A percentile compares a stretch with the other conserved stretches of the same genome.
Evolutionary conservation across 2,329 filamentous ascomycete genomes (phyloP).

Genomic region (Fusarium sarcochroum): DNA sequence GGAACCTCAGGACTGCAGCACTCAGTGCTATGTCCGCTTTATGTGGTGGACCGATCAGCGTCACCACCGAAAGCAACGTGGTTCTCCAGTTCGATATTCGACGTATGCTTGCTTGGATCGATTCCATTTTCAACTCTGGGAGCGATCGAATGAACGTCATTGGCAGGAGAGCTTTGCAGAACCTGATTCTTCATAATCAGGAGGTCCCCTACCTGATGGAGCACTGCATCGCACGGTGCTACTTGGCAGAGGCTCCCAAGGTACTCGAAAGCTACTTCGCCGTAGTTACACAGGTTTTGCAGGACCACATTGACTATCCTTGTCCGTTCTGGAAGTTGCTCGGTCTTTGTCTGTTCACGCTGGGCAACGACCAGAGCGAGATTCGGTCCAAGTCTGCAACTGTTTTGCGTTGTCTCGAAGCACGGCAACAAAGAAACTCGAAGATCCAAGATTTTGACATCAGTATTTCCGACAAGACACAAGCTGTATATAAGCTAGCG

Average conservation of each 20-base stretch:
- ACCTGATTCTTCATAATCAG: constrained; percentile 90
- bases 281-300: constrained; percentile 88
- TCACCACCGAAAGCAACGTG: constrained; percentile 90
- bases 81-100: constrained; percentile 91
- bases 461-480: constrained; percentile 98
- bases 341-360: constrained; percentile 88
- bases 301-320: constrained; percentile 85
- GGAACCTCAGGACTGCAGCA: constrained; percentile 89
- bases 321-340: constrained; percentile 92
- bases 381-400: constrained; percentile 90
- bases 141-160: constrained; percentile 95
- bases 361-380: constrained; percentile 91
- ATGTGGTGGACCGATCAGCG: constrained; percentile 87
- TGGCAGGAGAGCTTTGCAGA: constrained; percentile 88
- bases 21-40: constrained; percentile 95
- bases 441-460: constrained; percentile 98
- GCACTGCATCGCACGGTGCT: constrained; percentile 92
- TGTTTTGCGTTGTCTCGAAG: constrained; percentile 84
- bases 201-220: constrained; percentile 89
- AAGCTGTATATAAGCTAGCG: constrained; percentile 96
- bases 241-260: constrained; percentile 83
- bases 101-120: constrained; percentile 95
- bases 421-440: constrained; percentile 82
- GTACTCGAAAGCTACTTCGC: constrained; percentile 95
- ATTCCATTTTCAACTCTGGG: constrained; percentile 91